Percentiles rank a stretch among this genome's conserved stretches.
These are phyloP conservation scores for Corrigiola litoralis DNA, from an alignment of 179 eudicot species.

Conservation along the genomic window DNA sequence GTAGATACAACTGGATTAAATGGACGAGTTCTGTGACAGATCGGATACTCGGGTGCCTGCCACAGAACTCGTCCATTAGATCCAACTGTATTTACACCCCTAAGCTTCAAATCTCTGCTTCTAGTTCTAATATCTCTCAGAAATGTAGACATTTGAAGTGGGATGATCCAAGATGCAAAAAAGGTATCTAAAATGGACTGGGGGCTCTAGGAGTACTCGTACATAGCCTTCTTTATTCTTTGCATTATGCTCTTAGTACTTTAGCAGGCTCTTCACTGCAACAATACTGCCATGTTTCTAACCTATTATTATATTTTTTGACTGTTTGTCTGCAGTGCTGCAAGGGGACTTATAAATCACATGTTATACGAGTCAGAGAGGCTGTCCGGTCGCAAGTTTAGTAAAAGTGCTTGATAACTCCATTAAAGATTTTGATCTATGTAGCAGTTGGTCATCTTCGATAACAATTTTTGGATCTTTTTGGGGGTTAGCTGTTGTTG, in stretches of 20 bases:
- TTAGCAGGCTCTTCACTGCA: neutral
- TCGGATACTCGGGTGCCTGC: too few species aligned
- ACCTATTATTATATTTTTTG: neutral
- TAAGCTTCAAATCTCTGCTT: too few species aligned
- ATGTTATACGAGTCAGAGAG: slow-evolving; percentile 73
- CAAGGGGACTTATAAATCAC: slow-evolving; percentile 94
- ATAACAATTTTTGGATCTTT: neutral
- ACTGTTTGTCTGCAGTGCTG: slow-evolving; percentile 60
- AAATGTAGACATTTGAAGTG: too few species aligned
- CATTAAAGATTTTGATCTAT: slow-evolving; percentile 14
- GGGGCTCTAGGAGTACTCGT: too few species aligned
- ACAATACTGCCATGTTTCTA: neutral
- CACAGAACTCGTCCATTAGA: too few species aligned
- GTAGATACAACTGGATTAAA: too few species aligned
- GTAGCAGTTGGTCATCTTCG: neutral
- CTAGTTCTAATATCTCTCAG: too few species aligned
- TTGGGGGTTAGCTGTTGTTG: neutral
- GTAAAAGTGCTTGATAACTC: slow-evolving; percentile 27
- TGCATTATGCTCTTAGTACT: neutral
- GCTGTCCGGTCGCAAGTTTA: slow-evolving; percentile 76
- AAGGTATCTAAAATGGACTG: neutral
- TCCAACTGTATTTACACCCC: too few species aligned
- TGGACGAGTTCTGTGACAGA: too few species aligned
- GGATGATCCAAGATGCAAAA: neutral
- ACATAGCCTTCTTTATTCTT: neutral